Evolutionary conservation across 352 stramenopile species (phyloP).

Genomic region (Globisporangium middletonii): DNA sequence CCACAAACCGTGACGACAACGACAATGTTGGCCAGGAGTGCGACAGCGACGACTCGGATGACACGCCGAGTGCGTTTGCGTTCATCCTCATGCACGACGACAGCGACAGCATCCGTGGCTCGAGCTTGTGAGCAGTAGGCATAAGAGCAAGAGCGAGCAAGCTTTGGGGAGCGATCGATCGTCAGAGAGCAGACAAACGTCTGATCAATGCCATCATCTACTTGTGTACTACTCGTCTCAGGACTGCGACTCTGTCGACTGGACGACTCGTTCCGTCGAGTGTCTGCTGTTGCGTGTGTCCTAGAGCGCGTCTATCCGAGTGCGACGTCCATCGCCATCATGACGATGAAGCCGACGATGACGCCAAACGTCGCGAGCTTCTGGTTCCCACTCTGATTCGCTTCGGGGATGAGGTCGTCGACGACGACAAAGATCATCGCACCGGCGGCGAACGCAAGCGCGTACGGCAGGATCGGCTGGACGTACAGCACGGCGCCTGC

Average conservation of each 20-base stretch:
- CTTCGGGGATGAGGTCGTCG: constrained; percentile 88
- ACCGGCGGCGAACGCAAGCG: constrained; percentile 85
- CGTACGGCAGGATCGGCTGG: constrained; percentile 86
- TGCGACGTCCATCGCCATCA: constrained; percentile 89
- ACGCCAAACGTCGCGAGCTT: constrained; percentile 82
- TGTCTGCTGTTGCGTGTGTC: too few species aligned
- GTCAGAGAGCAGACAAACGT: too few species aligned
- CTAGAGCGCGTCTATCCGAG: constrained; percentile 31
- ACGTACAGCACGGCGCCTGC: constrained; percentile 81
- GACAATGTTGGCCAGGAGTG: constrained; percentile 3
- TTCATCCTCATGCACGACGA: constrained; percentile 53
- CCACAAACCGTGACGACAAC: background rate
- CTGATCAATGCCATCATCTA: background rate
- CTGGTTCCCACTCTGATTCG: constrained; percentile 84
- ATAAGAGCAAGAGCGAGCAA: too few species aligned
- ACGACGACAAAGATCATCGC: constrained; percentile 93
- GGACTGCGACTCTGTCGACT: too few species aligned
- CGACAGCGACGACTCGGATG: background rate
- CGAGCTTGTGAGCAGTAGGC: too few species aligned
- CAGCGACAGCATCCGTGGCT: constrained; percentile 8
- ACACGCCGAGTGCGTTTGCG: constrained; percentile 20
- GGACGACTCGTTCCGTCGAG: too few species aligned
- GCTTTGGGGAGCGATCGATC: too few species aligned
- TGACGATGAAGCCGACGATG: constrained; percentile 89
- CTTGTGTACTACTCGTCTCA: background rate